Percentiles rank a stretch among this genome's conserved stretches.
Conservation (phyloP, 257 asterid genomes). For the Gentiana macrophylla region DNA sequence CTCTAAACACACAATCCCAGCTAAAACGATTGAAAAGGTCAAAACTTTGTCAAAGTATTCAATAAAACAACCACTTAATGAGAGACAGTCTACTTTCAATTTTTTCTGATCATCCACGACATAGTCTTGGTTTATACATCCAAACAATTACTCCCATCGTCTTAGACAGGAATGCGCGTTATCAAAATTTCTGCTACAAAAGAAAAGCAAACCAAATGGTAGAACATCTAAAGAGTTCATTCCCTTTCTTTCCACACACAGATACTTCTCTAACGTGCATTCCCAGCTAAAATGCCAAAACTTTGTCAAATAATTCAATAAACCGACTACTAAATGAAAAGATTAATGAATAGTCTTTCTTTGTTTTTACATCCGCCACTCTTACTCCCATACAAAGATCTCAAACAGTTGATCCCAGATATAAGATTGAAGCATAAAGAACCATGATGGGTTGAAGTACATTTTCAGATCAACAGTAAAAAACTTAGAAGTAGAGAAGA, state of each 20-base stretch:
- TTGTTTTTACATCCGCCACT: neutral
- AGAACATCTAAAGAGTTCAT: too few relatives aligned
- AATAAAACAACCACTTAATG: too few relatives aligned
- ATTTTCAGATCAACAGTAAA: neutral
- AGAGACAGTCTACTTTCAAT: too few relatives aligned
- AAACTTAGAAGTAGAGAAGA: neutral
- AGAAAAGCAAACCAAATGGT: too few relatives aligned
- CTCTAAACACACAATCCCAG: neutral
- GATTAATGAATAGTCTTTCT: neutral
- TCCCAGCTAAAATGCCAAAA: neutral
- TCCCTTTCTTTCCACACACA: neutral
- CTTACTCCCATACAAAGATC: neutral
- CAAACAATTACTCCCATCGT: too few relatives aligned
- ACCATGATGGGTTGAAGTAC: neutral
- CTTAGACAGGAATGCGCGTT: too few relatives aligned
- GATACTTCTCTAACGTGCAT: neutral
- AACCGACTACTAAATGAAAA: too few relatives aligned
- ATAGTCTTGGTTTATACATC: too few relatives aligned
- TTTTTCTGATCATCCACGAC: too few relatives aligned
- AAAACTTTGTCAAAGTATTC: too few relatives aligned
- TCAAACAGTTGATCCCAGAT: neutral
- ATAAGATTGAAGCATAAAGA: neutral
- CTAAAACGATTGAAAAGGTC: neutral
- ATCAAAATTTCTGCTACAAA: neutral
- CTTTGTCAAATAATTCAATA: too few relatives aligned